phyloP scores from a whole-genome alignment of 2,329 filamentous ascomycete species.

The Corinectria fuckeliana region DNA sequence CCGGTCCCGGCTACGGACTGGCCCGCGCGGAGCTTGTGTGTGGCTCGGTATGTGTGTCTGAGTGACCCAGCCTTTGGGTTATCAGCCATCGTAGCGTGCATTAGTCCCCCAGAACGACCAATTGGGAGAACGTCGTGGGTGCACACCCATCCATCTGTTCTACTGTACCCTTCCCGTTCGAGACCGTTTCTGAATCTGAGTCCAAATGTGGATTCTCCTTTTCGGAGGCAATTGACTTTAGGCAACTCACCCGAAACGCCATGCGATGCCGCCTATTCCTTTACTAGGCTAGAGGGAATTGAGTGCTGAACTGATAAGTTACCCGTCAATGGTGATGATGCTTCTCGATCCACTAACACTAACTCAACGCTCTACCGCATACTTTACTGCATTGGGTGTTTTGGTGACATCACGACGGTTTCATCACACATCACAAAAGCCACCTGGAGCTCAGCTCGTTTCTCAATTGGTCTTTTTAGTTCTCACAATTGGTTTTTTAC shows the following conservation, averaged over 20 bases:
- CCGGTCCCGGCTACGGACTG: conserved; percentile 17
- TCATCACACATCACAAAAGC: not conserved
- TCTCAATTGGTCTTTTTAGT: not conserved
- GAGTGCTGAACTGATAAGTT: too few relatives aligned
- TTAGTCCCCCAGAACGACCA: not conserved
- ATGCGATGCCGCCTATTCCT: conserved; percentile 2
- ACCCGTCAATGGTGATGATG: not conserved
- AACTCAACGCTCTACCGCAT: not conserved
- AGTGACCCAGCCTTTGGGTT: not conserved
- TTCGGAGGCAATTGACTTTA: conserved; percentile 11
- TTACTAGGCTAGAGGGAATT: too few relatives aligned
- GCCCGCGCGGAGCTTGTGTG: conserved; percentile 24
- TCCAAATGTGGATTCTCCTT: not conserved
- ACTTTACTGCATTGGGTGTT: not conserved
- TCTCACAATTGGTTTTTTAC: conserved; percentile 6
- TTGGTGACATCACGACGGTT: not conserved
- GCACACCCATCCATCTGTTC: not conserved
- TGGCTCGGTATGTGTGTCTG: not conserved
- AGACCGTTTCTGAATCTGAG: conserved; percentile 1
- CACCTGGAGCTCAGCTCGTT: not conserved
- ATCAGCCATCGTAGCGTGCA: not conserved
- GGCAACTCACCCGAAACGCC: conserved; percentile 5
- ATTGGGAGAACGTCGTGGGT: not conserved
- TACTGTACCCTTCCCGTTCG: conserved; percentile 13
- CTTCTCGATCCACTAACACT: not conserved